A percentile compares a stretch with the other conserved stretches of the same genome.
phyloP scores from a whole-genome alignment of 371 early-diverging fungal species.

The Dichotomocladium elegans region DNA sequence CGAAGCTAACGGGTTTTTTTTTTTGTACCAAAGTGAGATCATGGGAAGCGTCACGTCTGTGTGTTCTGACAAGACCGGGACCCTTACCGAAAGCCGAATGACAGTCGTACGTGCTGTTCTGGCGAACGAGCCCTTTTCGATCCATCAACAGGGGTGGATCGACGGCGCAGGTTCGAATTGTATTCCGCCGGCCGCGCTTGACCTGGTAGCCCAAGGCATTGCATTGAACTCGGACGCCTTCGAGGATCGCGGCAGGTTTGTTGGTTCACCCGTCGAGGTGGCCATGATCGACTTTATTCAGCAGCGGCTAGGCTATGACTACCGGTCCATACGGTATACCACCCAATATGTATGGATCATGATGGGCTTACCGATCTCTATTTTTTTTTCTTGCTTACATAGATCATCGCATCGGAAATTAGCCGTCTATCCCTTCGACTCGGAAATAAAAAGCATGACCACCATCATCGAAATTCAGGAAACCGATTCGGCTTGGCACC shows the following conservation, averaged over 20 bases:
- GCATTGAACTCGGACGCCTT: constrained; percentile 76
- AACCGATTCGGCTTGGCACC: constrained; percentile 10
- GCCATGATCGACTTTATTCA: constrained; percentile 66
- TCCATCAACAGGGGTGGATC: constrained; percentile 2
- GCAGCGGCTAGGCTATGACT: constrained; percentile 36
- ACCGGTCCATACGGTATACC: constrained; percentile 20
- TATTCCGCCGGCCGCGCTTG: constrained; percentile 17
- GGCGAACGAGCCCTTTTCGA: constrained; percentile 17
- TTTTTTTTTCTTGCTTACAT: no score
- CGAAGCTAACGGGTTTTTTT: no score
- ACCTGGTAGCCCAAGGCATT: constrained; percentile 40
- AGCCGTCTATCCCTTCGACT: constrained; percentile 53
- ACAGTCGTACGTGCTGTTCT: constrained; percentile 66
- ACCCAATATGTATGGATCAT: no score
- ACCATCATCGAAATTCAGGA: constrained; percentile 26
- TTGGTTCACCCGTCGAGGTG: constrained; percentile 36
- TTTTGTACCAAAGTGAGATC: constrained; percentile 59
- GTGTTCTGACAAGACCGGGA: constrained; percentile 86
- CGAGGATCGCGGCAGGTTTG: constrained; percentile 53
- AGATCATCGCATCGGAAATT: constrained; percentile 10
- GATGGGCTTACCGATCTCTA: no score
- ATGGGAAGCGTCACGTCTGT: constrained; percentile 85
- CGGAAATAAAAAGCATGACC: constrained; percentile 57
- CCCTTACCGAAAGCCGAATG: constrained; percentile 80
- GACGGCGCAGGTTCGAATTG: constrained; percentile 35